Evolutionary conservation across 768 basidiomycete genomes (phyloP), one percentile per base, ranked within the genome.

Genomic region (Naganishia vaughanmartiniae): DNA sequence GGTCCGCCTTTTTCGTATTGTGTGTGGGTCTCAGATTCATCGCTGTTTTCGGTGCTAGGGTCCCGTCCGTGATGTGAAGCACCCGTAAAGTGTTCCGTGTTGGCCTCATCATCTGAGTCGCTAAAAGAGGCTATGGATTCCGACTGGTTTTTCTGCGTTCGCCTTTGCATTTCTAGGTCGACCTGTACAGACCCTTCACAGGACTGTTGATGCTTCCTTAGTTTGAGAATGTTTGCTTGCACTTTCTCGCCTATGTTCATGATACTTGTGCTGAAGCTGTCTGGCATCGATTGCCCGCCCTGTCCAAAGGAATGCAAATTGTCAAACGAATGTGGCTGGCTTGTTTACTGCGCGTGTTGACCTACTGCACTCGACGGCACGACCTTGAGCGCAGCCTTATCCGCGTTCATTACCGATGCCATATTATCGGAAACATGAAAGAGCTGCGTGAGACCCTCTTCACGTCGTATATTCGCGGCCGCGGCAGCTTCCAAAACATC

Each of bases 61-160:
- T 4, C 4, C 7, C 12, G 48, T 24, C n/a, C 24, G 14, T 51
- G 24, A 51, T 26, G 21, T 24, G n/a, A 9, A 9, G 21, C 48
- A 1, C 21, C 48, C n/a, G 6, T 21, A 17, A 31, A 30, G 26
- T 55, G 9, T 26, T 26, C 30, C 15, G 54, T 31, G 17, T 55
- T 19, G 30, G 24, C 54, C 6, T 51, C 21, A 17, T 55, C 54
- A 42, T 24, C 36, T n/a, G 10, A 34, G 24, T 63, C 60, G 39
- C 26, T 30, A 28, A 63, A 63, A 14, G 60, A 63, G 4, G 39
- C 60, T 63, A 63, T 63, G 39, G 60, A 63, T 26, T 63, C 39
- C 15, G 30, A 45, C 24, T 63, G 12, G 12, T 42, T 21, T 63
- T n/a, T 15, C n/a, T 42, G 1, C 12, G 19, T 21, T 63, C 9